Evolutionary conservation across 345 rosid species (phyloP), one percentile per base, ranked within the genome.

Genomic region (Populus euphratica): DNA sequence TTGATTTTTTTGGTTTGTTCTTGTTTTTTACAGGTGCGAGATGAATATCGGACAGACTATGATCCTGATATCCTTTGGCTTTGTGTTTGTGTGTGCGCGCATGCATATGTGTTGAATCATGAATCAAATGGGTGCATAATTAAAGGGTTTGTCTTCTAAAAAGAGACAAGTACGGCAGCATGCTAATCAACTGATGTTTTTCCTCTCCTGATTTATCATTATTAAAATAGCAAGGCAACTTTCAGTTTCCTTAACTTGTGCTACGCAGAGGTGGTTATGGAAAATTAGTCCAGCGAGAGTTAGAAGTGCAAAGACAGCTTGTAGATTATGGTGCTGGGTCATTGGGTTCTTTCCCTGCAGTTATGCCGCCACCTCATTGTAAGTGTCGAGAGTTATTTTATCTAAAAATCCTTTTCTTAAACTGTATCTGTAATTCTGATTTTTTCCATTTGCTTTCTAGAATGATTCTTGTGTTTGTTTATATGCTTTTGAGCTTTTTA

Each of bases 201-300:
- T 9, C 56, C 25, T n/a, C 5, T 69, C 50, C 41, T 61, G 13
- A 21, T 61, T n/a, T 74, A 27, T 49, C 13, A 39, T 71, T 50
- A 52, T 78, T 78, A 47, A 69, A 66, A 73, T 3, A n/a, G 6
- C 47, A 27, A 62, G 56, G 66, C 52, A 54, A 13, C 62, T 81
- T 76, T 41, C 52, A 67, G 76, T 83, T 72, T 81, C 83, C 90
- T 86, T 91, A 78, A 88, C 83, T 49, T 73, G 65, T 23, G 69
- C 68, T 79, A 96, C 98, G 96, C 81, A 93, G 99, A 90, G 99
- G 98, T 83, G 99, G 99, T 70, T 96, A 96, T 87, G 99, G 99
- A 47, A 96, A 93, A 85, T 82, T 96, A 84, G 97, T 96, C 69
- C 98, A 93, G 80, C 85, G 73, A 79, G 99, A 96, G 83, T 78